Evolutionary conservation across 2,329 filamentous ascomycete species (phyloP), one percentile per base, ranked within the genome.

Genomic region (Ramularia endophylla): DNA sequence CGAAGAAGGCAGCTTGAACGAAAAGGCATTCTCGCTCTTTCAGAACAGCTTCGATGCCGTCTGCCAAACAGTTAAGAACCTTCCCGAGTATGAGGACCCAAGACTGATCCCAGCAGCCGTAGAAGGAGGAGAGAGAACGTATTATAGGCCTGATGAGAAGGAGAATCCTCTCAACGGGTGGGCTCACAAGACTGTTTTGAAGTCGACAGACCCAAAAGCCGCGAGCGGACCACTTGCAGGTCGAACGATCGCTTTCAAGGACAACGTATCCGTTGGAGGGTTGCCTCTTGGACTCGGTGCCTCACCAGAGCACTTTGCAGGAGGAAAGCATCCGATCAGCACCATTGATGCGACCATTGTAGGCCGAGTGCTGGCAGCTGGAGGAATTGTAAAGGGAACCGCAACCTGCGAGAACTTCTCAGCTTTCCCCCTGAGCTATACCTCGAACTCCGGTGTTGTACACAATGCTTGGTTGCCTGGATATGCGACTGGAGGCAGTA

Each of bases 321-420:
- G 60, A 20, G 65, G 62, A 46, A 55, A 57, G 13, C 57, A 61
- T 39, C 59, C 61, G 1, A 51, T 57, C 38, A 62, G 25, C 58
- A 51, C 59, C 17, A 65, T 66, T 20, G 71, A 74, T 44, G 71
- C 71, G 2, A 67, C 66, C 0, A 59, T 73, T 13, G 67, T 68
- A 2, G 61, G 61, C 3, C 61, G 70, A 2, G 56, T 70, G 0
- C 54, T 73, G 20, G 62, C 64, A 18, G 59, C 63, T 13, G 69
- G 68, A 2, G 71, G 59, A 4, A 65, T 52, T 2, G 61, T 74
- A 13, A 53, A 53, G 6, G 71, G 71, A 8, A 69, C 67, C 36
- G 65, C 60, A 32, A 69, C 67, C 3, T 74, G 71, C 46, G 71
- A 74, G 52, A 71, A 72, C 47, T 60, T 71, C 29, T 70, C 64